Evolutionary conservation across 176 grass and related monocot species (phyloP).

Genomic region (Avena insularis): DNA sequence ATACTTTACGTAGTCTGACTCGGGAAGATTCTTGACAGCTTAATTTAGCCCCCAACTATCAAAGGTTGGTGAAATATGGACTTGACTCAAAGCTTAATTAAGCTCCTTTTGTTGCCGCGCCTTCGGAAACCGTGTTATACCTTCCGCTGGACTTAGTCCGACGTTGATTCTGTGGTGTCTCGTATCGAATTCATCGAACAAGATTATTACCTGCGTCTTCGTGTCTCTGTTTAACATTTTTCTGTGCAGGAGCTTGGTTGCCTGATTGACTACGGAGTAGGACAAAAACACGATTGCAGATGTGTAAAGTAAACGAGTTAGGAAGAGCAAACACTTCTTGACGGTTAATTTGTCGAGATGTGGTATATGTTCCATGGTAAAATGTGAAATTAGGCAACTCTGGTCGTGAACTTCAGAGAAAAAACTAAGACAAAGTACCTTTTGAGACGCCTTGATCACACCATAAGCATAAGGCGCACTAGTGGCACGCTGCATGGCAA

Average conservation of each 20-base stretch:
- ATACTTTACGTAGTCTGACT: not conserved
- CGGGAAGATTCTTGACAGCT: slow-evolving; percentile 25
- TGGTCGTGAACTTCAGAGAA: too few relatives aligned
- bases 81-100: not conserved
- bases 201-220: not conserved
- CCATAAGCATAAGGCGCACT: not conserved
- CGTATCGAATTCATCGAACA: too few relatives aligned
- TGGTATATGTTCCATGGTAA: too few relatives aligned
- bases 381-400: too few relatives aligned
- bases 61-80: slow-evolving; percentile 16
- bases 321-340: not conserved
- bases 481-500: not conserved
- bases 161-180: slow-evolving; percentile 14
- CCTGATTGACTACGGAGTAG: not conserved
- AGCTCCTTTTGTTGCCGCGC: not conserved
- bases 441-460: too few relatives aligned
- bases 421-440: too few relatives aligned
- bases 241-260: too few relatives aligned
- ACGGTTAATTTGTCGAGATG: not conserved
- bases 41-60: not conserved
- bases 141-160: not conserved
- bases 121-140: slow-evolving; percentile 22
- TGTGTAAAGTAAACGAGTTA: not conserved
- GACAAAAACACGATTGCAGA: not conserved
- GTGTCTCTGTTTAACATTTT: not conserved